Evolutionary conservation across 176 grass and related monocot species (phyloP), one percentile per base, ranked within the genome.

Genomic region (Bromus sterilis): DNA sequence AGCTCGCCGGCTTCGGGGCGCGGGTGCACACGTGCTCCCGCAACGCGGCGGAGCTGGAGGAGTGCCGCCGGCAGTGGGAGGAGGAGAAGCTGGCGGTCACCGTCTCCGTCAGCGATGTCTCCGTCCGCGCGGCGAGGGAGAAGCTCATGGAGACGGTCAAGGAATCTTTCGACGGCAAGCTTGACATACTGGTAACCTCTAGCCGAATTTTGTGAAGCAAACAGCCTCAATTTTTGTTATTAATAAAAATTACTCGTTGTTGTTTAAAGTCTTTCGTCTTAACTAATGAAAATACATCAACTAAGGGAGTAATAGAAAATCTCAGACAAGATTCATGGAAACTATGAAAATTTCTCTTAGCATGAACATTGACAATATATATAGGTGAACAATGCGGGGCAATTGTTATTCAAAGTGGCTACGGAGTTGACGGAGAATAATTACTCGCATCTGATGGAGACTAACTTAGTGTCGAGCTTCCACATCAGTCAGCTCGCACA

Each of bases 11-110:
- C 34, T 53, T 84, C 16, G 87, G 87, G 31, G 87, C 82, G 1
- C 30, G 21, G 15, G 87, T 89, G 81, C 81, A 89, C 66, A 84
- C 87, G 7, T 89, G 87, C 77, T 78, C 76, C 3, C 34, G 76
- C 26, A 69, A 80, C 28, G 76, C 80, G 62, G 82, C 40, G 10
- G 82, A 59, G 16, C 66, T 89, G 5, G 36, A 36, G 5, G 33
- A 46, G 10, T 51, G 87, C 56, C 56, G 67, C 35, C n/a, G 59
- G 49, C 31, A 75, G 40, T 89, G 82, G 87, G 43, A 41, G 43
- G 77, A 25, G 4, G 4, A 29, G 28, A 0, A 20, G 11, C 31
- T 89, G 21, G n/a, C 49, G 11, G 69, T 89, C 70, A 77, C 87
- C 58, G 34, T 51, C 78, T 85, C 87, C 46, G 70, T 81, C 36